Conservation (phyloP, 768 basidiomycete genomes). For the Imleria badia region DNA sequence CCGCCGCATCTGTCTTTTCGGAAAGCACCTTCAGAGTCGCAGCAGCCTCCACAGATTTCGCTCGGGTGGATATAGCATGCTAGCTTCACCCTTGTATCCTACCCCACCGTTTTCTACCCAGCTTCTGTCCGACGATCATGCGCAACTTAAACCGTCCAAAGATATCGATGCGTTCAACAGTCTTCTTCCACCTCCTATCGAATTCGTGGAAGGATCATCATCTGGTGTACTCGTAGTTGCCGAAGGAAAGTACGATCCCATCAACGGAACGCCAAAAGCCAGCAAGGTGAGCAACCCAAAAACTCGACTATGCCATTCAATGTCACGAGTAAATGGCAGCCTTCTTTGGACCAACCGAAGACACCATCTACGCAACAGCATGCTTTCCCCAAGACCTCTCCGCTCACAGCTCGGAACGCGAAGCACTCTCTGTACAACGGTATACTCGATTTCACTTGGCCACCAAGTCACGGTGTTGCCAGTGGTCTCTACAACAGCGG, state of each 20-base stretch:
- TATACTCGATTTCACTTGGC: constrained; percentile 66
- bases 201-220: constrained; percentile 84
- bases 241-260: constrained; percentile 79
- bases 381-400: constrained; percentile 29
- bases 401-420: constrained; percentile 19
- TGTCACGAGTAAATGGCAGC: constrained; percentile 3
- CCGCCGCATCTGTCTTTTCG: constrained; percentile 4
- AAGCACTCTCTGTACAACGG: constrained; percentile 48
- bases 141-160: constrained; percentile 63
- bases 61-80: constrained; percentile 45
- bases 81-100: constrained; percentile 64
- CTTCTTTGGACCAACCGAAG: constrained; percentile 22
- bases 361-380: constrained; percentile 27
- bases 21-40: constrained; percentile 3
- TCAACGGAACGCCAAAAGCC: constrained; percentile 64
- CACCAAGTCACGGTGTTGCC: constrained; percentile 45
- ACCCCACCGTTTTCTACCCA: constrained; percentile 50
- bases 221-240: constrained; percentile 68
- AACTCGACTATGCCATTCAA: background rate
- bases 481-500: constrained; percentile 79
- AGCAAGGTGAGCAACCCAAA: constrained; percentile 42
- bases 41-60: constrained; percentile 1
- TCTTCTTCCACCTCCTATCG: constrained; percentile 76
- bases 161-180: constrained; percentile 76
- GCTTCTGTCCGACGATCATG: constrained; percentile 48